Conservation (phyloP, 2,329 filamentous ascomycete species). For the Nothopassalora personata region DNA sequence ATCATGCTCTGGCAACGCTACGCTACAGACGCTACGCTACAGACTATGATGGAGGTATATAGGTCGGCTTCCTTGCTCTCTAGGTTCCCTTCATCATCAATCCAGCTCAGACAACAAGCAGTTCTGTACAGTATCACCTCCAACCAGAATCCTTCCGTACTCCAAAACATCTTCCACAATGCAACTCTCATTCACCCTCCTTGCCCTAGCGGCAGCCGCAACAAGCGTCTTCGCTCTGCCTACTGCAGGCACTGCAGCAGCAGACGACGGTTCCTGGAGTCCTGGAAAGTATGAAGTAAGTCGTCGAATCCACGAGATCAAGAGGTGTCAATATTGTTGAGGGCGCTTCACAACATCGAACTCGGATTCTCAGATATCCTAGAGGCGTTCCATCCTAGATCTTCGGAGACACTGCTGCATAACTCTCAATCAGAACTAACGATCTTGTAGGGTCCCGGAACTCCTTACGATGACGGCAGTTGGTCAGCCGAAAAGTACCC, state of each 20-base stretch:
- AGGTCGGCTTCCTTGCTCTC: background rate
- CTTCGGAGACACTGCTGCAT: background rate
- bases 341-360: too few relatives aligned
- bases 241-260: background rate
- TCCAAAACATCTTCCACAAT: background rate
- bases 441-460: background rate
- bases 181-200: background rate
- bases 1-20: background rate
- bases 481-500: background rate
- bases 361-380: too few relatives aligned
- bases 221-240: background rate
- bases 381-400: too few relatives aligned
- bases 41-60: background rate
- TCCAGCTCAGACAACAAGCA: background rate
- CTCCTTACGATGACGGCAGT: background rate
- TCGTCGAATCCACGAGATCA: too few relatives aligned
- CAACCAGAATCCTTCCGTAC: background rate
- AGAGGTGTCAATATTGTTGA: too few relatives aligned
- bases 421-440: background rate
- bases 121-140: background rate
- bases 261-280: background rate
- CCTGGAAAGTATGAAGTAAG: slow-evolving; percentile 1
- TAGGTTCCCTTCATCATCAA: background rate
- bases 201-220: slow-evolving; percentile 1
- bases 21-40: background rate